phyloP scores from a whole-genome alignment of 257 asterid genomes.

The Penstemon barbatus region DNA sequence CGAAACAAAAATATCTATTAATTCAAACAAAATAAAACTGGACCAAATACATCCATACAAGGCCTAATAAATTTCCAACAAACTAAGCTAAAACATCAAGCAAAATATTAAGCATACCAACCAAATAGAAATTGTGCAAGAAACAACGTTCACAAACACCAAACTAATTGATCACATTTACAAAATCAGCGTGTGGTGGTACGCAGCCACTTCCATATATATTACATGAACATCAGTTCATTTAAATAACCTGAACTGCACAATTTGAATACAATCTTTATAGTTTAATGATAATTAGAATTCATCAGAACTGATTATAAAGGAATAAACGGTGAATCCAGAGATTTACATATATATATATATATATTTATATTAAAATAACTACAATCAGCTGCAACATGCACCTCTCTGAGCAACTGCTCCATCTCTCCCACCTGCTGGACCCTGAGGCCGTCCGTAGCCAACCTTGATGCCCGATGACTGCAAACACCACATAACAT shows the following conservation, averaged over 20 bases:
- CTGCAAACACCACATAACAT: conserved; percentile 37
- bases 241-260: conserved; percentile 30
- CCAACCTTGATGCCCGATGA: conserved; percentile 81
- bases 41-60: too few relatives aligned
- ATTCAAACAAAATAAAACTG: too few relatives aligned
- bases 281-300: conserved; percentile 11
- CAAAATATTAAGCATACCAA: neutral
- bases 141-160: neutral
- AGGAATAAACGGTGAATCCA: conserved; percentile 19
- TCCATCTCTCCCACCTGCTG: conserved; percentile 60
- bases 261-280: conserved; percentile 25
- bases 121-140: neutral
- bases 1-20: too few relatives aligned
- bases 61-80: too few relatives aligned
- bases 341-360: neutral
- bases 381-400: conserved; percentile 55
- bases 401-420: conserved; percentile 64
- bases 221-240: conserved; percentile 28
- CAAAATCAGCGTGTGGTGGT: neutral
- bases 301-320: conserved; percentile 6
- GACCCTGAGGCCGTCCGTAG: conserved; percentile 61
- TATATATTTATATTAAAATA: neutral
- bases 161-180: conserved; percentile 2
- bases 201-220: conserved; percentile 22
- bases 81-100: too few relatives aligned